Evolutionary conservation across 148 eudicot genomes (phyloP), one percentile per base, ranked within the genome.

Genomic region (Silene latifolia): DNA sequence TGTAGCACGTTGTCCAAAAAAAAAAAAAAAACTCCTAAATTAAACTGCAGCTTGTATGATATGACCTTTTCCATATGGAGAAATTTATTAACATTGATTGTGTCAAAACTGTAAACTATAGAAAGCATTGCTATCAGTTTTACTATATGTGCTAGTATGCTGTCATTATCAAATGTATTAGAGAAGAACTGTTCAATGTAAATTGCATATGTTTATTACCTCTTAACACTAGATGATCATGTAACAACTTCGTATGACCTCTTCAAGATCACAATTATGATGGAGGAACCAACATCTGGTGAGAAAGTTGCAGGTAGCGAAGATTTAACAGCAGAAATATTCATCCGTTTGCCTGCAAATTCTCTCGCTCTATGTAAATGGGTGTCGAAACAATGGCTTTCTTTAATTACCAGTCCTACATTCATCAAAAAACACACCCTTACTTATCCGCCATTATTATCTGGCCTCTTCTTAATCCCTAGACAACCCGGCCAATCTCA

Each of bases 401-500:
- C 75, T 8, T 75, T 44, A 29, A 70, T 75, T 18, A 70, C 66
- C 3, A 72, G 58, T 44, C 57, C 59, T 18, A 27, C 27, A 1
- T 75, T 75, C 46, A n/a, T 63, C 20, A 29, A 4, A 17, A 80
- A 63, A 17, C 67, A 70, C 62, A 62, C 29, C 58, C 27, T 42
- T 35, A 11, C 66, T 57, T 20, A 71, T 57, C 82, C 72, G 5
- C 78, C 67, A 8, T 56, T 59, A 5, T 13, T 75, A 4, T 80
- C 72, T 53, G 79, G 72, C 59, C 60, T 80, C 21, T 63, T 75
- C 15, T 75, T 80, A 60, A 71, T 70, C 64, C 79, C 79, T 2
- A 63, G 72, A 71, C 82, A 75, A 23, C 61, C 72, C 4, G 56
- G 12, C 18, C 61, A 64, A 25, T 13, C 3, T 19, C 67, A 29